These are phyloP conservation scores for Trichoderma sp. DNA, from an alignment of 2,329 filamentous ascomycete genomes.

Conservation along the genomic window DNA sequence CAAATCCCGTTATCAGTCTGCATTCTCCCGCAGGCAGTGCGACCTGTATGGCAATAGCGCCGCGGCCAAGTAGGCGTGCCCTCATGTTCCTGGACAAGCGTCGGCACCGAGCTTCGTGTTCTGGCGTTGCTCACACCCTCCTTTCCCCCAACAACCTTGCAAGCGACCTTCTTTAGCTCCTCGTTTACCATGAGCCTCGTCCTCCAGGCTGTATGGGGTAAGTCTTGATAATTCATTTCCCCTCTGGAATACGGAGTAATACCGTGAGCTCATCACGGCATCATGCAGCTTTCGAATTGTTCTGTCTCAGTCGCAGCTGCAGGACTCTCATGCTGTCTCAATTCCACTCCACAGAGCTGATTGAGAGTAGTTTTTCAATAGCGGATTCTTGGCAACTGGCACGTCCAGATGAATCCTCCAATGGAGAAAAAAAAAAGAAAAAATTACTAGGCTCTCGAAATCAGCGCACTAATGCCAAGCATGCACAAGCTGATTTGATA, in stretches of 20 bases:
- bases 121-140: conserved; percentile 4
- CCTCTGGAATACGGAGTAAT: neutral
- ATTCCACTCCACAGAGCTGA: neutral
- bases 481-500: conserved; percentile 5
- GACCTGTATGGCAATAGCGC: neutral
- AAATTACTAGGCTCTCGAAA: neutral
- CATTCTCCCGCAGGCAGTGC: neutral
- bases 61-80: conserved; percentile 1
- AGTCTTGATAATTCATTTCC: neutral
- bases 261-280: neutral
- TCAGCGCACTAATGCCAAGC: neutral
- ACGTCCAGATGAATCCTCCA: neutral
- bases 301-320: neutral
- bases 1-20: neutral
- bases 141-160: neutral
- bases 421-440: neutral
- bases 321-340: neutral
- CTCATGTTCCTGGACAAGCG: conserved; percentile 13
- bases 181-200: neutral
- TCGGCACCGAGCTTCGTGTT: conserved; percentile 6
- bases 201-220: neutral
- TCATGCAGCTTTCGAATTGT: neutral
- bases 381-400: neutral
- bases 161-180: neutral
- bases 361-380: neutral